phyloP scores from a whole-genome alignment of 306 rosid genomes.

The Coriaria nepalensis region DNA sequence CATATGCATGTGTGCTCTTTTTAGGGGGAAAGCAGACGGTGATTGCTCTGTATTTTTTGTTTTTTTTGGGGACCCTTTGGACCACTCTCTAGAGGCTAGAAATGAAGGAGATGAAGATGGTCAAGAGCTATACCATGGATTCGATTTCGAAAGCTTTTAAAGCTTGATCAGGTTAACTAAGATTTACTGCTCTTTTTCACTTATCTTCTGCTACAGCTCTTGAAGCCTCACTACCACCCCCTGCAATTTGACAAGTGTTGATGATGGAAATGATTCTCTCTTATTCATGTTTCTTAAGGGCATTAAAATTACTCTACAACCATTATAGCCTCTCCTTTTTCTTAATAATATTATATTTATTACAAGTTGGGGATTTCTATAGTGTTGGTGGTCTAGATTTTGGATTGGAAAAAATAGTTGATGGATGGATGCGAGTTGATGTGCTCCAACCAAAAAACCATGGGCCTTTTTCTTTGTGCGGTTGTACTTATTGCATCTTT shows the following conservation, averaged over 20 bases:
- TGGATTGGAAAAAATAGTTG: no score
- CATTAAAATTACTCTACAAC: slow-evolving; percentile 11
- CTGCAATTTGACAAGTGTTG: slow-evolving; percentile 32
- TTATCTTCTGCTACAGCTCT: slow-evolving; percentile 16
- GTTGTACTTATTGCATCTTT: no score
- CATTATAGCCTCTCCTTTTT: slow-evolving; percentile 9
- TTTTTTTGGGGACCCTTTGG: slow-evolving; percentile 24
- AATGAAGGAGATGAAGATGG: slow-evolving; percentile 5
- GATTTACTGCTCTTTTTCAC: slow-evolving; percentile 6
- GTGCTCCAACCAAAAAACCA: no score
- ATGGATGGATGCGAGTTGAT: no score
- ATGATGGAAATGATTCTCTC: slow-evolving; percentile 29
- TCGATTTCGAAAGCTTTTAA: no score
- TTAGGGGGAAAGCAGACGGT: slow-evolving; percentile 26
- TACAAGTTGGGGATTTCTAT: no score
- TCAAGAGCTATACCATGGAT: no score
- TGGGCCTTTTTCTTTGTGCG: no score
- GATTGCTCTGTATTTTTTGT: slow-evolving; percentile 30
- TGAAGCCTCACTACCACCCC: slow-evolving; percentile 31
- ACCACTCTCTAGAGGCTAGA: slow-evolving; percentile 13
- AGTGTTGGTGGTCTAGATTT: no score
- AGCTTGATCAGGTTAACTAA: no score
- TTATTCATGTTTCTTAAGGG: background rate
- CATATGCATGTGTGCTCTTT: slow-evolving; percentile 29
- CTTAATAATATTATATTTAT: no score